These are phyloP conservation scores for Aphanomyces euteiches DNA, from an alignment of 352 stramenopile genomes.

Conservation along the genomic window DNA sequence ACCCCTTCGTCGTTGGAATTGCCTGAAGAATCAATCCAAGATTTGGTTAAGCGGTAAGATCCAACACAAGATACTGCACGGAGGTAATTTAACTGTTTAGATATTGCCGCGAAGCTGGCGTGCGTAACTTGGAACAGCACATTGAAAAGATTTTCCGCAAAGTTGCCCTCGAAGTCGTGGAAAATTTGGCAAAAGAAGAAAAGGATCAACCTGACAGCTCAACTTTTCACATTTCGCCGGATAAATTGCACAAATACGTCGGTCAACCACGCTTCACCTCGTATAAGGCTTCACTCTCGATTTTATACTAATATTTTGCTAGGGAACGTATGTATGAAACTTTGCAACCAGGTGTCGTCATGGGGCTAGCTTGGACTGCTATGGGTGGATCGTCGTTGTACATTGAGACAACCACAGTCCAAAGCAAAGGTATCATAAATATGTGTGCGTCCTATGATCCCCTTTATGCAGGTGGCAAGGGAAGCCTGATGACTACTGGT, in stretches of 20 bases:
- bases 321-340: constrained; percentile 96
- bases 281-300: constrained; percentile 42
- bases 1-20: constrained; percentile 86
- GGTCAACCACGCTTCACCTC: constrained; percentile 97
- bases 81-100: constrained; percentile 56
- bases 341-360: constrained; percentile 93
- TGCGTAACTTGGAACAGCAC: constrained; percentile 97
- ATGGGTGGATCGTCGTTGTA: constrained; percentile 99
- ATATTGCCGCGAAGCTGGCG: constrained; percentile 97
- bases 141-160: constrained; percentile 99
- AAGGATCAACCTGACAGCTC: constrained; percentile 37
- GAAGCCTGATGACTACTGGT: constrained; percentile 80
- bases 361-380: constrained; percentile 98
- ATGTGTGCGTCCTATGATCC: constrained; percentile 28
- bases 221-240: constrained; percentile 85
- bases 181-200: constrained; percentile 56
- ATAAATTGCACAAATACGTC: constrained; percentile 97
- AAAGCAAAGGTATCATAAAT: constrained; percentile 60
- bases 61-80: not conserved
- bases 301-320: constrained; percentile 20
- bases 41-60: constrained; percentile 58
- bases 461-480: constrained; percentile 27
- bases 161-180: constrained; percentile 95
- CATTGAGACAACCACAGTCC: constrained; percentile 91
- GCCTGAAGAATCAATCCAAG: constrained; percentile 89